Evolutionary conservation across 2,329 filamentous ascomycete genomes (phyloP).

Genomic region (Hymenoscyphus fraxineus): DNA sequence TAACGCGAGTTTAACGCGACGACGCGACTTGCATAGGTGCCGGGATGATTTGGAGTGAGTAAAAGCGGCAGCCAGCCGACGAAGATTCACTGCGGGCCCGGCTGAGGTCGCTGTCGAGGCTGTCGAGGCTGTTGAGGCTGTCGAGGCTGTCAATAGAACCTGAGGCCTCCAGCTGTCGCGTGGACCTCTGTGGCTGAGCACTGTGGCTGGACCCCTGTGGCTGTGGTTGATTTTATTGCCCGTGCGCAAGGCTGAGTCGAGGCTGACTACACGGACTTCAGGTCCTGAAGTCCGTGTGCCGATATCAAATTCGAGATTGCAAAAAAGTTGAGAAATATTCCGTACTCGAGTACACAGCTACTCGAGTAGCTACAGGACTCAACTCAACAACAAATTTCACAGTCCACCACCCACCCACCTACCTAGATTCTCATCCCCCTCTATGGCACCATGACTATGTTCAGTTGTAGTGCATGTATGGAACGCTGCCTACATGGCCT

Average conservation of each 20-base stretch:
- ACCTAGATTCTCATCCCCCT: no score
- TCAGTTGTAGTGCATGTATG: slow-evolving; percentile 31
- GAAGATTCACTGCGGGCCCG: no score
- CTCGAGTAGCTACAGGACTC: background rate
- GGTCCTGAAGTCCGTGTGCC: background rate
- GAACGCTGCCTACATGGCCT: slow-evolving; percentile 29
- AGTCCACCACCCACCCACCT: no score
- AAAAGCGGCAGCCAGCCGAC: no score
- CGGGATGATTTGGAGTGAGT: no score
- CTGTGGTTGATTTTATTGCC: background rate
- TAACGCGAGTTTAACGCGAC: slow-evolving; percentile 4
- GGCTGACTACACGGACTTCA: background rate
- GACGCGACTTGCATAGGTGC: slow-evolving; percentile 7
- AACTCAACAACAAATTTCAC: background rate
- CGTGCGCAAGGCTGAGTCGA: background rate
- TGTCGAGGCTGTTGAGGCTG: no score
- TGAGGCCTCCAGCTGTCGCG: no score
- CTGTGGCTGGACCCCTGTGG: no score
- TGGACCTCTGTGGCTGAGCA: no score
- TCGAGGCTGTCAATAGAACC: no score
- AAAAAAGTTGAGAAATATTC: background rate
- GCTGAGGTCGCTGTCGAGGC: no score
- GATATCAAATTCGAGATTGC: no score
- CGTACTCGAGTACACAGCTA: background rate
- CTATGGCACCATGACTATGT: slow-evolving; percentile 28